Evolutionary conservation across 148 eudicot genomes (phyloP).

Genomic region (Diospyros lotus): DNA sequence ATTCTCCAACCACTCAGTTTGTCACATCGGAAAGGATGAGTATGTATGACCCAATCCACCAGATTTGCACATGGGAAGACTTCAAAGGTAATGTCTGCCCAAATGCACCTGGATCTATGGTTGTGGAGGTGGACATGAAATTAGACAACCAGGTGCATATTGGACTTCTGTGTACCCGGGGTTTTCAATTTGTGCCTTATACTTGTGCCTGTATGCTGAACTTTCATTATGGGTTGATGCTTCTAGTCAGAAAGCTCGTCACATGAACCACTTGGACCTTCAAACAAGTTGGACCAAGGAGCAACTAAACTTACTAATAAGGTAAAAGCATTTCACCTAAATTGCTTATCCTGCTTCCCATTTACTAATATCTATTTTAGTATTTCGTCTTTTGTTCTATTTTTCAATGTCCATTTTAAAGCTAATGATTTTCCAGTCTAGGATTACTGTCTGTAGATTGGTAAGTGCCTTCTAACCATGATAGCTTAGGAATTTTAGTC

Average conservation of each 20-base stretch:
- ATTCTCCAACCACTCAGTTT: conserved; percentile 65
- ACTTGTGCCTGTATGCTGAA: conserved; percentile 5
- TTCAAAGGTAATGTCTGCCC: conserved; percentile 56
- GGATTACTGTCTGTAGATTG: not conserved
- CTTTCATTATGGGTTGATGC: not conserved
- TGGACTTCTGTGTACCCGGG: not conserved
- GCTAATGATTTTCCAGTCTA: not conserved
- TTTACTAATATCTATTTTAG: not conserved
- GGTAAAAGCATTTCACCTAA: conserved; percentile 29
- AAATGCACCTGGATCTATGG: conserved; percentile 47
- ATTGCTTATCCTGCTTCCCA: not conserved
- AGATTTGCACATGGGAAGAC: conserved; percentile 75
- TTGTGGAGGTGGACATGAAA: conserved; percentile 50
- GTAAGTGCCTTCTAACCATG: not conserved
- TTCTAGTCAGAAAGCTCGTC: conserved; percentile 79
- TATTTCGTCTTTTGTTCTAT: not conserved
- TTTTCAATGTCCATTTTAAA: not conserved
- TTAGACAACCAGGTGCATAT: conserved; percentile 56
- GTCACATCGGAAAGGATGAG: conserved; percentile 70
- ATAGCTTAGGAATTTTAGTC: not conserved
- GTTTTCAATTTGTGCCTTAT: not conserved
- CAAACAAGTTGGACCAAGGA: conserved; percentile 68
- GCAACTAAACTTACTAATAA: conserved; percentile 58
- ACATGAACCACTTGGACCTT: conserved; percentile 50
- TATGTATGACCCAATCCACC: conserved; percentile 79